phyloP scores from a whole-genome alignment of 2,329 filamentous ascomycete species.

The Aspergillus viridinutans region DNA sequence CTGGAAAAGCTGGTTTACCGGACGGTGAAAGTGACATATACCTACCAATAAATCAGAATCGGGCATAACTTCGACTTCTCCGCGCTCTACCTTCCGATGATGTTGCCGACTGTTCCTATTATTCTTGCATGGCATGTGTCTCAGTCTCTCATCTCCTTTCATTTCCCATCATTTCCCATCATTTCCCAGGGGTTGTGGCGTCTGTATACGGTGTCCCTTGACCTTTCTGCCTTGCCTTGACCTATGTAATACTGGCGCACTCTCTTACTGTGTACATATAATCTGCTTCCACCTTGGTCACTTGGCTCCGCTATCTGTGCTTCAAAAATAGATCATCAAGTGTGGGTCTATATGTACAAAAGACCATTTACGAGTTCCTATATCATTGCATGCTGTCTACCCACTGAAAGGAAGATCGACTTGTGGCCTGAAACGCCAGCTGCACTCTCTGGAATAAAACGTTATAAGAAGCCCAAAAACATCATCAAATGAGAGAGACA shows the following conservation, averaged over 20 bases:
- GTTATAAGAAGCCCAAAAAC: neutral
- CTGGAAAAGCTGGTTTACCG: slow-evolving; percentile 40
- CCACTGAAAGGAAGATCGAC: neutral
- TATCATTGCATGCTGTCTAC: neutral
- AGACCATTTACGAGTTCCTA: neutral
- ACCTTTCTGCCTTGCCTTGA: slow-evolving; percentile 16
- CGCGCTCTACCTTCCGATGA: neutral
- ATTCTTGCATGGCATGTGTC: slow-evolving; percentile 12
- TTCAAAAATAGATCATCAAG: slow-evolving; percentile 7
- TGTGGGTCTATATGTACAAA: slow-evolving; percentile 3
- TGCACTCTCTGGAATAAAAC: neutral
- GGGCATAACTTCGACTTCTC: neutral
- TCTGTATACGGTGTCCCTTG: slow-evolving; percentile 18
- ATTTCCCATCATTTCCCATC: slow-evolving; percentile 17
- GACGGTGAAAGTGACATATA: slow-evolving; percentile 23
- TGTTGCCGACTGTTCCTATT: neutral
- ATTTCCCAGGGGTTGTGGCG: slow-evolving; percentile 29
- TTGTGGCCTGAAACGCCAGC: neutral
- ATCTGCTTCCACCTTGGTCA: slow-evolving; percentile 6
- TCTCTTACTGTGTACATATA: slow-evolving; percentile 35
- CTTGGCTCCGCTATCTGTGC: neutral
- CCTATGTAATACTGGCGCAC: slow-evolving; percentile 15
- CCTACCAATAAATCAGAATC: neutral
- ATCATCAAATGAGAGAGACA: neutral
- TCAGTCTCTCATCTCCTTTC: slow-evolving; percentile 5